Conservation (phyloP, 768 basidiomycete genomes). For the Leucocoprinus leucothites region DNA sequence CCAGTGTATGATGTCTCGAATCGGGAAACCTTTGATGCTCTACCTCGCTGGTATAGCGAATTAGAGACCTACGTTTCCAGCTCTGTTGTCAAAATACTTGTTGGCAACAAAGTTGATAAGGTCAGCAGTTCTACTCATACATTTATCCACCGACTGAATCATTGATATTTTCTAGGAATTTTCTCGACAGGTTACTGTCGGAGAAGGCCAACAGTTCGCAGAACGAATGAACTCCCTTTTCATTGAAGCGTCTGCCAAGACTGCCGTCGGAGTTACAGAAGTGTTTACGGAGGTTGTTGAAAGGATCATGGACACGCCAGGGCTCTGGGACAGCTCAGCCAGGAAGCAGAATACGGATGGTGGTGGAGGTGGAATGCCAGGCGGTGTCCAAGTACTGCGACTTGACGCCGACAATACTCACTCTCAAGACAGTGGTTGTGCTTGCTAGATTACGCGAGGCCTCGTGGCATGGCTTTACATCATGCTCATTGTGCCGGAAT, state of each 20-base stretch:
- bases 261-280: constrained; percentile 75
- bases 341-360: constrained; percentile 31
- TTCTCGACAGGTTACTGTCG: constrained; percentile 79
- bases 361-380: constrained; percentile 47
- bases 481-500: neutral
- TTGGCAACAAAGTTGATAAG: constrained; percentile 95
- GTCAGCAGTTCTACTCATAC: constrained; percentile 14
- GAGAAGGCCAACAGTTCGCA: constrained; percentile 81
- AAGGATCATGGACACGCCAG: constrained; percentile 80
- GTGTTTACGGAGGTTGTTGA: constrained; percentile 73
- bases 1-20: constrained; percentile 94
- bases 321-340: constrained; percentile 58
- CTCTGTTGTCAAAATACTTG: constrained; percentile 90
- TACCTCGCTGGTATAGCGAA: constrained; percentile 91
- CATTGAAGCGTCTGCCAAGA: constrained; percentile 93
- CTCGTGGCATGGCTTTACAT: too few species aligned
- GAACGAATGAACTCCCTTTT: constrained; percentile 80
- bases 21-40: constrained; percentile 88
- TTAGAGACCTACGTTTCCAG: constrained; percentile 89
- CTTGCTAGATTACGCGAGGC: constrained; percentile 19
- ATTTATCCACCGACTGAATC: too few species aligned
- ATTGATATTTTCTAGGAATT: constrained; percentile 59
- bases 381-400: constrained; percentile 46
- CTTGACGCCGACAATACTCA: constrained; percentile 22
- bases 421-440: constrained; percentile 22